phyloP scores from a whole-genome alignment of 345 rosid genomes.

The Brassica rapa region DNA sequence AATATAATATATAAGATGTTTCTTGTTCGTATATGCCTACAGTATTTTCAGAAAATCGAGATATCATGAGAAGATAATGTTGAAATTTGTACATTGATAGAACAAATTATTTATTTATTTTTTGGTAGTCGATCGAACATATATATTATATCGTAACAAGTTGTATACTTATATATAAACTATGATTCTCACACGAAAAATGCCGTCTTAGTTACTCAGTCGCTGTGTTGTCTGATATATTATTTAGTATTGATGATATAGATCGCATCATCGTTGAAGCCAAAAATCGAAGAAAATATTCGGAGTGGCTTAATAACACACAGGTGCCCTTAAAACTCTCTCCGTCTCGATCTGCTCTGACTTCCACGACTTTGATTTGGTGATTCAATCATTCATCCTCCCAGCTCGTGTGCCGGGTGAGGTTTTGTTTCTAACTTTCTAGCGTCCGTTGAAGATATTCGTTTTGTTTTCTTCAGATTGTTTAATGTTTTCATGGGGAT shows the following conservation, averaged over 20 bases:
- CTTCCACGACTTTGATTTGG: background rate
- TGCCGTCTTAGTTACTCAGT: background rate
- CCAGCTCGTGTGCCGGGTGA: background rate
- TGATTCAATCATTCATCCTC: background rate
- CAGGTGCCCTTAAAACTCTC: background rate
- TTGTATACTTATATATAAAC: background rate
- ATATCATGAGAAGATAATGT: constrained; percentile 10
- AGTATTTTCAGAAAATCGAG: background rate
- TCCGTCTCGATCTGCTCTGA: background rate
- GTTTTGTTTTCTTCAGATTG: background rate
- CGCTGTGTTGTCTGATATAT: constrained; percentile 11
- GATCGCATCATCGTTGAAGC: constrained; percentile 17
- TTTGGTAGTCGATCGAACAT: too few relatives aligned
- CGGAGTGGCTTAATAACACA: background rate
- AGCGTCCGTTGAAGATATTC: background rate
- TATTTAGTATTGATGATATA: background rate
- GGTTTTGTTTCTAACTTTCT: background rate
- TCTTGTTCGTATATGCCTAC: constrained; percentile 23
- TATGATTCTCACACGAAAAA: background rate
- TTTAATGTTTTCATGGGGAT: background rate
- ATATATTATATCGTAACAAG: background rate
- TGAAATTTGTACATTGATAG: background rate
- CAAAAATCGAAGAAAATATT: background rate
- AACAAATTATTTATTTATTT: background rate
- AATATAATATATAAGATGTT: background rate